phyloP scores from a whole-genome alignment of 768 basidiomycete genomes.

The Filobasidium wieringae region DNA sequence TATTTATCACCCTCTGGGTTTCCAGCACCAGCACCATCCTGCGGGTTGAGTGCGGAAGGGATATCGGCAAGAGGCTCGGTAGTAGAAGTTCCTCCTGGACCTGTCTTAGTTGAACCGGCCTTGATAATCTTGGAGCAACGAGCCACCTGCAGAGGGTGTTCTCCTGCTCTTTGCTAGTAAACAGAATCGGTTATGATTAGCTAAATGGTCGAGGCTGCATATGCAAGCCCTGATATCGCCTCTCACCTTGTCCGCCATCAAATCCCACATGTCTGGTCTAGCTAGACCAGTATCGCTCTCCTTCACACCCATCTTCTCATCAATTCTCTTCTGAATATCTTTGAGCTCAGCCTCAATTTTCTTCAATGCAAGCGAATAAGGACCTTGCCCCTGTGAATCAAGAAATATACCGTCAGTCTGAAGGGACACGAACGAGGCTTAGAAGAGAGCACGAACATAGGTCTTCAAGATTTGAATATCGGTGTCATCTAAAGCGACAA shows the following conservation, averaged over 20 bases:
- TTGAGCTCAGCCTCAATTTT: slow-evolving; percentile 83
- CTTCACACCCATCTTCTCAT: slow-evolving; percentile 96
- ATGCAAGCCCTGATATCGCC: neutral
- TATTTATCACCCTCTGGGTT: slow-evolving; percentile 86
- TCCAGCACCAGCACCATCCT: slow-evolving; percentile 55
- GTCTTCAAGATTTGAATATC: slow-evolving; percentile 99
- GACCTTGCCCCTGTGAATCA: slow-evolving; percentile 75
- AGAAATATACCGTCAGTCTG: neutral
- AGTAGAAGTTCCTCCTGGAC: slow-evolving; percentile 2
- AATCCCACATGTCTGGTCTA: slow-evolving; percentile 93
- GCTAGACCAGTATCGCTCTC: slow-evolving; percentile 97
- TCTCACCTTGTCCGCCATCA: slow-evolving; percentile 80
- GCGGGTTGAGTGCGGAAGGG: slow-evolving; percentile 64
- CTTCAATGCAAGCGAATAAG: slow-evolving; percentile 80
- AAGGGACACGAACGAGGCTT: neutral
- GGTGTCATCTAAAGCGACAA: slow-evolving; percentile 88
- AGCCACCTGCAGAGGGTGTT: slow-evolving; percentile 91
- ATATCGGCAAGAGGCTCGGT: slow-evolving; percentile 49
- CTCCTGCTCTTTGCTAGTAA: slow-evolving; percentile 36
- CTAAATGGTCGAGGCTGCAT: neutral
- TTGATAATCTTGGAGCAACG: slow-evolving; percentile 97
- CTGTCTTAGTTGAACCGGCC: slow-evolving; percentile 40
- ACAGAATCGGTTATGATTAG: neutral
- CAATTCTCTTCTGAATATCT: slow-evolving; percentile 90
- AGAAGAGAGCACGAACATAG: slow-evolving; percentile 53